Evolutionary conservation across 495 filamentous ascomycete genomes (phyloP).

Genomic region (Hypoxylon fuscum): DNA sequence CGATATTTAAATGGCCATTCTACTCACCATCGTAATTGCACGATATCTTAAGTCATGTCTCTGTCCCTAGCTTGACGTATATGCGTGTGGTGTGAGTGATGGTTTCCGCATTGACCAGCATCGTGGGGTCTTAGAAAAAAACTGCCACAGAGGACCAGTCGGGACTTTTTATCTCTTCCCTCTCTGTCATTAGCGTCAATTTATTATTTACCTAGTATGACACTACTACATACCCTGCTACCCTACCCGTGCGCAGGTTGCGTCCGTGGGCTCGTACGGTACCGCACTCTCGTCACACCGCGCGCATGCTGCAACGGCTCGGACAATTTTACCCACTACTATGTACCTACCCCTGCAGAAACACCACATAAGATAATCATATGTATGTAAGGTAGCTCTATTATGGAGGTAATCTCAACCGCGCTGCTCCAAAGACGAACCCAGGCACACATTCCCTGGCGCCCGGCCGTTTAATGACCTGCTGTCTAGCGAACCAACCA

Average conservation of each 20-base stretch:
- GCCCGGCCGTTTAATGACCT: constrained; percentile 21
- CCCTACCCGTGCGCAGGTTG: constrained; percentile 27
- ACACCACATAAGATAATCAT: constrained; percentile 36
- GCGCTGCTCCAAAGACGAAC: constrained; percentile 13
- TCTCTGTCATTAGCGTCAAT: constrained; percentile 27
- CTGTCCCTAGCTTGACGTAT: constrained; percentile 18
- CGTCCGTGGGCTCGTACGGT: constrained; percentile 35
- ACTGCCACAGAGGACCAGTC: constrained; percentile 19
- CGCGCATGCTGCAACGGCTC: constrained; percentile 41
- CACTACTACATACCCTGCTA: constrained; percentile 32
- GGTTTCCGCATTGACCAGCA: constrained; percentile 36
- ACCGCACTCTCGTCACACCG: constrained; percentile 33
- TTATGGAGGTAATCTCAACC: constrained; percentile 36
- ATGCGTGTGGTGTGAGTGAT: constrained; percentile 18
- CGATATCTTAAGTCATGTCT: constrained; percentile 12
- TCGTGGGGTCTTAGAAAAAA: constrained; percentile 14
- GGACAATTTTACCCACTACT: constrained; percentile 43
- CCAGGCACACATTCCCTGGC: not conserved
- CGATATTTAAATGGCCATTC: not conserved
- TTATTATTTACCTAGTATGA: constrained; percentile 22
- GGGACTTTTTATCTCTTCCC: constrained; percentile 33
- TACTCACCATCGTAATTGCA: not conserved
- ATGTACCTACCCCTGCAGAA: constrained; percentile 33
- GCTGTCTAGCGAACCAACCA: constrained; percentile 34
- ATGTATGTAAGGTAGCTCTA: constrained; percentile 2